These are phyloP conservation scores for Populus hybrid DNA, from an alignment of 441 rosid genomes.

Conservation along the genomic window DNA sequence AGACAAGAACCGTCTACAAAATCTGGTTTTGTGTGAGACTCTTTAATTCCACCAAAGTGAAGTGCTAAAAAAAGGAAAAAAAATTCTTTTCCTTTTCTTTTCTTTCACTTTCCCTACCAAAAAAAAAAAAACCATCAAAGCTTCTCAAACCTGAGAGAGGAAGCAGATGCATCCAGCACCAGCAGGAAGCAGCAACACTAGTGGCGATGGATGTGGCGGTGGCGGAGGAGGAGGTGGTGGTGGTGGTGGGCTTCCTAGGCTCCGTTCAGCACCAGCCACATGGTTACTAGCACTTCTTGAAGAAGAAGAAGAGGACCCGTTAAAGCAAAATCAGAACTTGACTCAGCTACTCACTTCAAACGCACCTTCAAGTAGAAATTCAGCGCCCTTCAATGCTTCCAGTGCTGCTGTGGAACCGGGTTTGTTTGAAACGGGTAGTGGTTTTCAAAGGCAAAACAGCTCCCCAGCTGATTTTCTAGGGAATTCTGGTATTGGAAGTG, in stretches of 20 bases:
- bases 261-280: constrained; percentile 75
- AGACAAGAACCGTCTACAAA: not conserved
- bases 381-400: constrained; percentile 13
- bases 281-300: constrained; percentile 79
- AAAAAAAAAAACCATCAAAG: constrained; percentile 3
- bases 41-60: not conserved
- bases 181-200: constrained; percentile 34
- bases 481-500: constrained; percentile 36
- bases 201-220: constrained; percentile 33
- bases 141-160: constrained; percentile 13
- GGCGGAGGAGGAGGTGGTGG: constrained; percentile 43
- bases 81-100: not conserved
- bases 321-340: constrained; percentile 54
- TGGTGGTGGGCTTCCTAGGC: constrained; percentile 58
- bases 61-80: not conserved
- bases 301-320: constrained; percentile 47
- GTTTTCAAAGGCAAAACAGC: constrained; percentile 65
- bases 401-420: constrained; percentile 20
- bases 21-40: not conserved
- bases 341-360: constrained; percentile 46
- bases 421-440: constrained; percentile 30
- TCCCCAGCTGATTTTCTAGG: constrained; percentile 64
- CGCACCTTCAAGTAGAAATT: constrained; percentile 20
- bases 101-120: constrained; percentile 7
- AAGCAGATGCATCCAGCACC: constrained; percentile 59